Conservation (phyloP, 345 rosid genomes). For the Pelargonium nanum region DNA sequence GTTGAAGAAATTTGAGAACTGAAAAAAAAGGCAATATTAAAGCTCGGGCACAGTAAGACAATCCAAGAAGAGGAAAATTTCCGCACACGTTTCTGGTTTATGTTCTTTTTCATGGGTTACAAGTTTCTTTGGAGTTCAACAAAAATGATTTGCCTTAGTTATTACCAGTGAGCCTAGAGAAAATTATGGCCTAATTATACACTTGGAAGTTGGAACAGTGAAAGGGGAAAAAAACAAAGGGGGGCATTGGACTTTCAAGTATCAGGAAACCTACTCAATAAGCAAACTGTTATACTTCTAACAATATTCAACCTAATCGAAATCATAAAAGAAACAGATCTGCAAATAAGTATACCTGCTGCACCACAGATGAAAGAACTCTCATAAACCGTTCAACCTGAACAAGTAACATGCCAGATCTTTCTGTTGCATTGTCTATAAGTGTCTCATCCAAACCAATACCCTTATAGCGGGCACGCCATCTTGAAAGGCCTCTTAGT, state of each 20-base stretch:
- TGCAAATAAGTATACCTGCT: slow-evolving; percentile 45
- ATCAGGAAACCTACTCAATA: neutral
- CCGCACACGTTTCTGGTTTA: neutral
- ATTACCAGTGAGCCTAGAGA: neutral
- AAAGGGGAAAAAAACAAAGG: neutral
- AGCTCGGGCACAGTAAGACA: slow-evolving; percentile 5
- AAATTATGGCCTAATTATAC: neutral
- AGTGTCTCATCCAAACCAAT: slow-evolving; percentile 77
- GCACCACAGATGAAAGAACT: slow-evolving; percentile 72
- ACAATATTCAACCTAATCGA: neutral
- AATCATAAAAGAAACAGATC: neutral
- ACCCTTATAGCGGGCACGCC: slow-evolving; percentile 71
- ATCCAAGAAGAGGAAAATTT: neutral
- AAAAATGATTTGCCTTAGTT: neutral
- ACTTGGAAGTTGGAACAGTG: neutral
- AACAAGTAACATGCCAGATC: slow-evolving; percentile 60
- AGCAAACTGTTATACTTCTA: neutral
- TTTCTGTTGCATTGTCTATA: slow-evolving; percentile 57
- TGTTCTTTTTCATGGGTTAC: neutral
- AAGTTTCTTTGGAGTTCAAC: neutral
- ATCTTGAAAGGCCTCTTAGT: slow-evolving; percentile 80
- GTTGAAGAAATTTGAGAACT: slow-evolving; percentile 85
- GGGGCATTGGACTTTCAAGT: neutral
- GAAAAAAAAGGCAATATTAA: slow-evolving; percentile 20
- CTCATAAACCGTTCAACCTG: slow-evolving; percentile 80